Evolutionary conservation across 805 yeast genomes (phyloP).

Genomic region (Cyberlindnera mrakii): DNA sequence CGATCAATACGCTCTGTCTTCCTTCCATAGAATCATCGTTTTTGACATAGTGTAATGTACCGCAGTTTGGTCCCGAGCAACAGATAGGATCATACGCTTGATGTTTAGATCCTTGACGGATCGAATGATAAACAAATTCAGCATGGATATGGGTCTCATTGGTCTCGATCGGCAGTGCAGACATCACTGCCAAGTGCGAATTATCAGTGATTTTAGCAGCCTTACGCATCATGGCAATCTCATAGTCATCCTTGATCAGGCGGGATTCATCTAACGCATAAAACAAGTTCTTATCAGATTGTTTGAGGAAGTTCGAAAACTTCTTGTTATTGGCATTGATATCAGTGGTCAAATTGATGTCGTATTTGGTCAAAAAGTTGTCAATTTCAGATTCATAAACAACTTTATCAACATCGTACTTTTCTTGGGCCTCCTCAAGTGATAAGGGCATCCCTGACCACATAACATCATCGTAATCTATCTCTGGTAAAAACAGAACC

Average conservation of each 20-base stretch:
- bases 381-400: slow-evolving; percentile 50
- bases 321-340: slow-evolving; percentile 35
- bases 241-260: slow-evolving; percentile 77
- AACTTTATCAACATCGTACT: slow-evolving; percentile 81
- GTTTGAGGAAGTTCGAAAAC: slow-evolving; percentile 32
- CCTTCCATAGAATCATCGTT: slow-evolving; percentile 61
- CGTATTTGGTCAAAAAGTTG: slow-evolving; percentile 22
- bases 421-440: slow-evolving; percentile 53
- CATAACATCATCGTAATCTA: slow-evolving; percentile 87
- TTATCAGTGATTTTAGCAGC: slow-evolving; percentile 85
- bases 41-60: slow-evolving; percentile 83
- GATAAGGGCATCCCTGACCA: slow-evolving; percentile 91
- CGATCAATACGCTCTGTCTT: slow-evolving; percentile 70
- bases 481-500: slow-evolving; percentile 71
- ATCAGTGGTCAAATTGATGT: slow-evolving; percentile 46
- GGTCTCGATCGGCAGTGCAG: slow-evolving; percentile 79
- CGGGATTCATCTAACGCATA: slow-evolving; percentile 86
- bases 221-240: slow-evolving; percentile 65
- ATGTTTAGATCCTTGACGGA: slow-evolving; percentile 87
- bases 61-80: slow-evolving; percentile 87
- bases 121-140: slow-evolving; percentile 87
- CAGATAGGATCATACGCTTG: slow-evolving; percentile 94
- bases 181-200: slow-evolving; percentile 88
- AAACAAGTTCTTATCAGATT: slow-evolving; percentile 44
- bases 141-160: slow-evolving; percentile 94